A percentile compares a stretch with the other conserved stretches of the same genome.
Conservation (phyloP, 345 rosid species). For the Melastoma malabathricum region DNA sequence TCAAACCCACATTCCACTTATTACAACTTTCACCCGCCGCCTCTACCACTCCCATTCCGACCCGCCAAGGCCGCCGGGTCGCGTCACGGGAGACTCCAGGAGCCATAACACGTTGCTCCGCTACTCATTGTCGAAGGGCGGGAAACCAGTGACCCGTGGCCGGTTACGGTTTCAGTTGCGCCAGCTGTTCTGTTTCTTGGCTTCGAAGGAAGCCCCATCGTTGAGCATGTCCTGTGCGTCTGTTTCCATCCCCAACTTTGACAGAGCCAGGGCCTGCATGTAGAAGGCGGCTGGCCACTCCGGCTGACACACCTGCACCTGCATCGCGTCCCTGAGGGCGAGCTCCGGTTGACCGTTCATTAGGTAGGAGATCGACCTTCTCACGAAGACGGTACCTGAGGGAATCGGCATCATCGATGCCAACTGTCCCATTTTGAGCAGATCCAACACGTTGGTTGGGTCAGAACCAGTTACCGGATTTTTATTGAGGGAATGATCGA, state of each 20-base stretch:
- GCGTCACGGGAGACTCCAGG: too few species aligned
- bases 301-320: slow-evolving; percentile 85
- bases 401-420: slow-evolving; percentile 75
- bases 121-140: too few species aligned
- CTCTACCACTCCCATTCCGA: too few species aligned
- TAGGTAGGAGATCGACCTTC: slow-evolving; percentile 59
- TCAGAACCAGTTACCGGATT: too few species aligned
- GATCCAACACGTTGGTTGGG: too few species aligned
- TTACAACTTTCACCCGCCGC: too few species aligned
- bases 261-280: slow-evolving; percentile 89
- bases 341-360: slow-evolving; percentile 81
- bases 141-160: too few species aligned
- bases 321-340: slow-evolving; percentile 96
- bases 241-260: slow-evolving; percentile 92
- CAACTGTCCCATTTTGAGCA: too few species aligned
- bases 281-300: slow-evolving; percentile 99
- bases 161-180: slow-evolving; percentile 23
- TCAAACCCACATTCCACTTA: too few species aligned
- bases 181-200: slow-evolving; percentile 77
- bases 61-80: too few species aligned
- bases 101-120: too few species aligned
- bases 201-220: slow-evolving; percentile 87
- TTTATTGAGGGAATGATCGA: too few species aligned
- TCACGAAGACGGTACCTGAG: slow-evolving; percentile 68
- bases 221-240: slow-evolving; percentile 97